Evolutionary conservation across 345 rosid species (phyloP).

Genomic region (Syzygium grande): DNA sequence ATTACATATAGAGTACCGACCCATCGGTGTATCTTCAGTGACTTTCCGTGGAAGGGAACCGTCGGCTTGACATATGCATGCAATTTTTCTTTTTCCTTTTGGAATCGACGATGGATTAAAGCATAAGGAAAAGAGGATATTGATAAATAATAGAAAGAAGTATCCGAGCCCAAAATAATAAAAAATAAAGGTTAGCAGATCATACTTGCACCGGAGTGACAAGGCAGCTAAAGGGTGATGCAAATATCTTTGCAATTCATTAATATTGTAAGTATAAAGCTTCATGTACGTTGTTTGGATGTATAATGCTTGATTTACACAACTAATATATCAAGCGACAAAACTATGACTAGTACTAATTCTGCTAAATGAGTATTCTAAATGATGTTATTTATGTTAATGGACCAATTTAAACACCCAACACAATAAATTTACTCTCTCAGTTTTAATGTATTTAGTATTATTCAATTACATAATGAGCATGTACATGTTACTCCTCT

Average conservation of each 20-base stretch:
- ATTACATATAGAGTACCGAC: neutral
- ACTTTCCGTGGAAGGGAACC: neutral
- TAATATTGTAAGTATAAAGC: neutral
- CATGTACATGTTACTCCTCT: neutral
- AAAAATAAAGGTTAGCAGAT: neutral
- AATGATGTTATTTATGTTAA: neutral
- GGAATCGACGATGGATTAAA: neutral
- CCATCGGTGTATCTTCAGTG: neutral
- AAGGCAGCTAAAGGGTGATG: neutral
- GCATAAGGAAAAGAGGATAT: neutral
- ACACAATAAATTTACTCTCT: neutral
- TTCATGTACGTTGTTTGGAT: neutral
- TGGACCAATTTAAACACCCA: neutral
- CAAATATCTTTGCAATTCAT: too few species aligned
- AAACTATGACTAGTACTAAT: neutral
- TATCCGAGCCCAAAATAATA: too few species aligned
- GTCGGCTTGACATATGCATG: neutral
- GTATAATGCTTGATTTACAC: neutral
- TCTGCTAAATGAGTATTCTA: neutral
- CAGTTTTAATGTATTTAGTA: neutral
- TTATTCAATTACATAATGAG: neutral
- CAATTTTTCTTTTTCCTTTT: neutral
- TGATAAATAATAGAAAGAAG: neutral
- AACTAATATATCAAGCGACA: neutral
- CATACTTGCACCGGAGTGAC: neutral